phyloP scores from a whole-genome alignment of 768 basidiomycete species.

The Suillus occidentalis region DNA sequence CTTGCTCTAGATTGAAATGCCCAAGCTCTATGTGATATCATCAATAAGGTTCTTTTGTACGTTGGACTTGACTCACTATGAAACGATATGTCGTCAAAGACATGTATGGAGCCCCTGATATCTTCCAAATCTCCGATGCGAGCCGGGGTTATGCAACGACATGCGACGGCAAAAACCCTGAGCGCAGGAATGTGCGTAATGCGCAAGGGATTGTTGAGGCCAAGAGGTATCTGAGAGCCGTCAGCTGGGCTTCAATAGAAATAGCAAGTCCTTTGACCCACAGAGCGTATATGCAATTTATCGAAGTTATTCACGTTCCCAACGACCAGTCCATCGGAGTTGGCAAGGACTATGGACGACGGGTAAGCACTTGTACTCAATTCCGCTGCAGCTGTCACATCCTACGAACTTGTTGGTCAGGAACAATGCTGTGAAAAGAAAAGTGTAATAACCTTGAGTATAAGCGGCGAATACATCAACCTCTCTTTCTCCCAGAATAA shows the following conservation, averaged over 20 bases:
- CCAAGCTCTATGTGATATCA: slow-evolving; percentile 24
- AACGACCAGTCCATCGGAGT: slow-evolving; percentile 54
- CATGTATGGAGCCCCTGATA: slow-evolving; percentile 56
- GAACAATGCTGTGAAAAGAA: not conserved
- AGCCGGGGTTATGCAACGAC: slow-evolving; percentile 50
- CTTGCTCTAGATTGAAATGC: slow-evolving; percentile 32
- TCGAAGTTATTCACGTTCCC: slow-evolving; percentile 68
- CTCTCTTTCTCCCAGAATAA: slow-evolving; percentile 67
- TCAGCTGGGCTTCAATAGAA: slow-evolving; percentile 6
- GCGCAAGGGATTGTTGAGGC: slow-evolving; percentile 66
- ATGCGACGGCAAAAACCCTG: slow-evolving; percentile 67
- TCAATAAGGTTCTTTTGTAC: not conserved
- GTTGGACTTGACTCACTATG: slow-evolving; percentile 44
- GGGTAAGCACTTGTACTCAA: slow-evolving; percentile 50
- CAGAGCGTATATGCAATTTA: slow-evolving; percentile 80
- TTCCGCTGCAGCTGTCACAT: slow-evolving; percentile 51
- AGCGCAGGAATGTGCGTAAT: slow-evolving; percentile 58
- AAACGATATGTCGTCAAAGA: slow-evolving; percentile 67
- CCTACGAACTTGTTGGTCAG: slow-evolving; percentile 32
- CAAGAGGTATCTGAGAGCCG: slow-evolving; percentile 59
- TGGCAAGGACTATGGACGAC: slow-evolving; percentile 59
- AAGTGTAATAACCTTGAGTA: slow-evolving; percentile 54
- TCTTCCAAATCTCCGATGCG: slow-evolving; percentile 51
- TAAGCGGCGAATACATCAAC: slow-evolving; percentile 67
- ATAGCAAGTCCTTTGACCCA: slow-evolving; percentile 33